These are phyloP conservation scores for Mrakiaceae sp. DNA, from an alignment of 1,284 basidiomycete species.

Conservation along the genomic window DNA sequence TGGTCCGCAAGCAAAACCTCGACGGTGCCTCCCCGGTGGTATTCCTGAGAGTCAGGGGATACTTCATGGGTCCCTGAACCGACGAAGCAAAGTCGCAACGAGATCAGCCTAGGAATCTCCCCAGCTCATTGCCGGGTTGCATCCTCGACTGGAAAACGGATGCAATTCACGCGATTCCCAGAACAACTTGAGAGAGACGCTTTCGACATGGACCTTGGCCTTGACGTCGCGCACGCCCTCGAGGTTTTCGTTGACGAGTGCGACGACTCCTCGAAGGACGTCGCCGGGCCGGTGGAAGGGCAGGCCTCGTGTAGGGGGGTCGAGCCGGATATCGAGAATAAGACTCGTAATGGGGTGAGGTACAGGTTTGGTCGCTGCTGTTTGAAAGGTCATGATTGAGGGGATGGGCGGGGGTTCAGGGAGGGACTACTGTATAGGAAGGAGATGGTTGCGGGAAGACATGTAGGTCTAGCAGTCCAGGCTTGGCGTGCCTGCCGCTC, in stretches of 20 bases:
- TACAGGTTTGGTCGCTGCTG: too few species aligned
- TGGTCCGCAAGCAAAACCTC: neutral
- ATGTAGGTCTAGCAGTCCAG: too few species aligned
- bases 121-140: neutral
- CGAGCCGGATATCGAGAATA: too few species aligned
- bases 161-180: conserved; percentile 2
- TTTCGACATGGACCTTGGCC: conserved; percentile 2
- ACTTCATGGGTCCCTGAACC: neutral
- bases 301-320: too few species aligned
- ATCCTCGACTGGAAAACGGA: neutral
- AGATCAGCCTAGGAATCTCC: too few species aligned
- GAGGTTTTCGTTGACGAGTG: conserved; percentile 1
- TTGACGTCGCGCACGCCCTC: conserved; percentile 7
- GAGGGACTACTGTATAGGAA: too few species aligned
- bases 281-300: neutral
- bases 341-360: too few species aligned
- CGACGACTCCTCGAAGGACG: neutral
- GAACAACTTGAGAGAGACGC: neutral
- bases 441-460: too few species aligned
- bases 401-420: too few species aligned
- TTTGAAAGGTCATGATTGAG: neutral
- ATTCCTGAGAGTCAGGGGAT: neutral
- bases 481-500: too few species aligned
- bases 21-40: neutral
- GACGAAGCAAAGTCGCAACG: neutral